Conservation (phyloP, 2,329 filamentous ascomycete species). For the Xylariaceae sp. region DNA sequence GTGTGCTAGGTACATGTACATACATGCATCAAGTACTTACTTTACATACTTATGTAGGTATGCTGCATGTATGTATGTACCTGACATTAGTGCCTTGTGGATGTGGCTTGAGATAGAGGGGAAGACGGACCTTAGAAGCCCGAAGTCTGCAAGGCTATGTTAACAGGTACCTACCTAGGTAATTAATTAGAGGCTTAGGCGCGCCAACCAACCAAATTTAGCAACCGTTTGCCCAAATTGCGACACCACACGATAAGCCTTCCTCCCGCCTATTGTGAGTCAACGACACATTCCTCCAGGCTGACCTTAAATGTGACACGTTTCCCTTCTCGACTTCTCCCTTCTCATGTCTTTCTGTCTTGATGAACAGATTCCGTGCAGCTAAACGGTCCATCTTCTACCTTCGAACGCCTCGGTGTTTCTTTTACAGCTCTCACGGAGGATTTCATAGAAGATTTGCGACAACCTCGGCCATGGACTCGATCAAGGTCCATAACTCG, state of each 20-base stretch:
- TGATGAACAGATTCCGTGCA: slow-evolving; percentile 38
- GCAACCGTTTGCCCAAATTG: slow-evolving; percentile 2
- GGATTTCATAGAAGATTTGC: slow-evolving; percentile 37
- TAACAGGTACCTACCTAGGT: no score
- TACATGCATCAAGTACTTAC: no score
- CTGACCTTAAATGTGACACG: slow-evolving; percentile 19
- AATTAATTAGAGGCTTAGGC: not conserved
- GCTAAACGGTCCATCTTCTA: slow-evolving; percentile 34
- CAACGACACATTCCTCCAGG: slow-evolving; percentile 4
- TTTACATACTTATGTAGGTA: no score
- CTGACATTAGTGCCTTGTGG: no score
- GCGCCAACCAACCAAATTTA: not conserved
- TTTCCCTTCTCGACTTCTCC: slow-evolving; percentile 16
- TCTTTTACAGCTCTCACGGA: slow-evolving; percentile 29
- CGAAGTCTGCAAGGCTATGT: slow-evolving; percentile 9
- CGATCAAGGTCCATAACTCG: slow-evolving; percentile 79
- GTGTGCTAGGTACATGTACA: no score
- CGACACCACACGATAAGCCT: slow-evolving; percentile 10
- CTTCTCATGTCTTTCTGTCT: slow-evolving; percentile 18
- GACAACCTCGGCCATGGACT: slow-evolving; percentile 49
- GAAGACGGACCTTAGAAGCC: slow-evolving; percentile 11
- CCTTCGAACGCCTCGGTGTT: slow-evolving; percentile 31
- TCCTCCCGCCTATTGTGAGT: slow-evolving; percentile 4
- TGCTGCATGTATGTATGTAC: no score
- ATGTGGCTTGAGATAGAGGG: not conserved